Base-by-base conservation (phyloP, 352 stramenopile species). In the Sclerospora graminicola region DNA sequence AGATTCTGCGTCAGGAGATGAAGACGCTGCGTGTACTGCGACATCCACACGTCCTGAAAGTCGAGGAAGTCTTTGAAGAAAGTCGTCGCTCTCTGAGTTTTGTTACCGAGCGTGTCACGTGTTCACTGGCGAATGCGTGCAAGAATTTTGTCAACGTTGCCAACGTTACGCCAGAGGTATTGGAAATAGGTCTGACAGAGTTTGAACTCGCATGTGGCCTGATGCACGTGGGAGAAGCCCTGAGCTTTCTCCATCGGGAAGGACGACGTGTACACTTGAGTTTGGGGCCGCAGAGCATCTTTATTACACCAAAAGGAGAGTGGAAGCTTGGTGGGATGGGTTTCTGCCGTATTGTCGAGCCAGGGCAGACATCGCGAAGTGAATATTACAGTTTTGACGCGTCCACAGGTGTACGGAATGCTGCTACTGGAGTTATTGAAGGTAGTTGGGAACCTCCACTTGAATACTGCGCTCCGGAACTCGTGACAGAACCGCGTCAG, bases 271-370 rank as follows among this genome's bases (percentile, higher is more conserved):
- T 96, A 41, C 84, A 95, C 44, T 48, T 95, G 29, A 94, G 71
- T 52, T 41, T 95, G 1, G 67, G 76, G 4, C 84, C 86, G 19
- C 68, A 91, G 40, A 94, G 82, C 33, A 83, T 95, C 47, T 94
- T 96, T 57, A 84, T 96, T 20, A 94, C 86, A 32, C 77, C 84
- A 29, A 94, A 89, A 53, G 86, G 86, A 42, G 77, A 94, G 52
- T 96, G 83, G 82, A 95, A 96, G 52, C 68, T 96, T 13, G 84
- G 82, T 16, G 84, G 86, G 8, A 90, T 95, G 71, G 82, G 84
- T 52, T 95, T 95, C 45, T 90, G 79, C 31, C 68, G 79, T 30
- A 69, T 90, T 34, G 73, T 93, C 4, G 81, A 93, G 44, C 81
- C 78, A 0, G 81, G 81, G 1, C 69, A 89, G 45, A 84, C 55